Evolutionary conservation across 768 basidiomycete genomes (phyloP), one percentile per base, ranked within the genome.

Genomic region (Trametes sanguinea): DNA sequence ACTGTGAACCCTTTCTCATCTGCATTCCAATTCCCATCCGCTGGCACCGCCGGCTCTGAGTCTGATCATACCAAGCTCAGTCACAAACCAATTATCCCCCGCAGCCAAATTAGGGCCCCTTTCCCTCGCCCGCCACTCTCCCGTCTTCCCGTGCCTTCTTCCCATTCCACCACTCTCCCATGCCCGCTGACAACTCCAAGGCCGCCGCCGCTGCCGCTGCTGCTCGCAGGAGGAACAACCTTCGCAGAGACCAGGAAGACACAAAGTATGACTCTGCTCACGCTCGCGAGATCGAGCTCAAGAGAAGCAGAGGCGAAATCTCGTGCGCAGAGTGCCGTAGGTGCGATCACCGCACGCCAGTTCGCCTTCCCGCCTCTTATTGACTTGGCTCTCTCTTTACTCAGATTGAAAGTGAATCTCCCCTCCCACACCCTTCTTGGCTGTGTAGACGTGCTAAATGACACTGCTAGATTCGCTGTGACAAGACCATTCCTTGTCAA

Each of bases 401-500:
- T 5, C 14, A 72, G 71, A 56, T 65, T 72, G 61, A 72, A 72
- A 69, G 71, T 71, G 13, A 51, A 56, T 51, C 52, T 46, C 52
- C 51, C 16, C 27, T 51, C 10, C 44, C 35, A 30, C 22, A 27
- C 27, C 27, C 30, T 33, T 54, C 30, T 42, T 54, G 42, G 40
- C 50, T 30, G 6, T 16, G 11, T 52, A 43, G 32, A 27, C 39
- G 27, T 37, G 30, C 48, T 58, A 17, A 55, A 7, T 27, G 22
- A 22, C 48, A 4, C 68, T 77, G 85, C 67, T 87, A 90, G 80
- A 89, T 91, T 72, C 89, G 89, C 71, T 91, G 89, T 77, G 87
- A 90, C 82, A 90, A 90, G 77, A 82, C 87, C 65, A 87, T 90
- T 56, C 89, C 89, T 9, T 90, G 89, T 70, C 86, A 89, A 71